Base-by-base conservation (phyloP, 2,329 filamentous ascomycete species). In the Chrysosphaeria jannelii region DNA sequence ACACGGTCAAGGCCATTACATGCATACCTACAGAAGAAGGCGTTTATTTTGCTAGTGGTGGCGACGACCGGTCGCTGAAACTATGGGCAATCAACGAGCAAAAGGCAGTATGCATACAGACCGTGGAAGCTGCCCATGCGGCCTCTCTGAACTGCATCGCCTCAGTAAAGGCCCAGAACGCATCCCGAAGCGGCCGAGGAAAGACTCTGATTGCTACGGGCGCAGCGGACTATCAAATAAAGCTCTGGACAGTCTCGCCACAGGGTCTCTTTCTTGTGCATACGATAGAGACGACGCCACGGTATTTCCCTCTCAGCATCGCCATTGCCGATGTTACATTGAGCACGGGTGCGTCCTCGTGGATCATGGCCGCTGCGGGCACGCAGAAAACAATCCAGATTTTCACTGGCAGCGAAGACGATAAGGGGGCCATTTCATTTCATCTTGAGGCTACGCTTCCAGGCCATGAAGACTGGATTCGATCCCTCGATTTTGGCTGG, bases 401-500 rank as follows among this genome's bases (percentile, higher is more conserved):
- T 8, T 81, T 71, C 33, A 57, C 68, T 18, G 51, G 66, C 2
- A 12, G 27, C 4, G 35, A 39, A 5, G 25, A 34, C 10, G 34
- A 41, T 12, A n/a, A n/a, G n/a, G 16, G 7, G 2, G n/a, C 10
- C 20, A 27, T 40, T 3, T 44, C 56, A 1, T 90, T 90, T 34
- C 50, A 54, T 14, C 53, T 71, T 6, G 66, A 71, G 29, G 71
- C 78, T 8, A 79, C 66, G 0, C 54, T 97, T 11, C 57, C 63
- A 1, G 85, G 85, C 4, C 85, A 97, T 36, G 85, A 97, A 44
- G 81, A 74, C 27, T 97, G 85, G 85, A 64, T 97, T 22, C 57
- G 81, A 22, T 81, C 76, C 9, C 51, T 97, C 8, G 67, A 67
- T 30, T 85, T 97, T 33, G 58, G 61, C 2, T 49, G 48, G 28